Evolutionary conservation across 2,329 filamentous ascomycete genomes (phyloP).

Genomic region (Paecilomyces dactylethromorphus): DNA sequence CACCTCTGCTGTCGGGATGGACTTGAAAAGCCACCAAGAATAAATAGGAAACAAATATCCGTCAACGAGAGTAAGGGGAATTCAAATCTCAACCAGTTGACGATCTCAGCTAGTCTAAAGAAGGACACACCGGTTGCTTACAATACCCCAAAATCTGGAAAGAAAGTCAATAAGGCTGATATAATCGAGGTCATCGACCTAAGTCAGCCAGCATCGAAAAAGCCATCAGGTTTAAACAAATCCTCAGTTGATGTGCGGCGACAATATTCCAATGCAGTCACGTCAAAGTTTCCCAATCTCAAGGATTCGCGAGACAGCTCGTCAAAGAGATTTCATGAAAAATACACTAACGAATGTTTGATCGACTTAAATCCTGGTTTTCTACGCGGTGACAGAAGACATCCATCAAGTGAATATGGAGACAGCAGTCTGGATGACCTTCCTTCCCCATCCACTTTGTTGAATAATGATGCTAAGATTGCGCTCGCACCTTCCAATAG

Average conservation of each 20-base stretch:
- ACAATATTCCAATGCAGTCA: not conserved
- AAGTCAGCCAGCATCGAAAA: not conserved
- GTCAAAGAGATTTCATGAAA: constrained; percentile 8
- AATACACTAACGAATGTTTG: constrained; percentile 10
- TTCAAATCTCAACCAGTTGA: constrained; percentile 20
- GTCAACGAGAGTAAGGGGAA: constrained; percentile 12
- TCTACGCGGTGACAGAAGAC: constrained; percentile 13
- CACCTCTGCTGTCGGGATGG: constrained; percentile 69
- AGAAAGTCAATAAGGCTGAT: not conserved
- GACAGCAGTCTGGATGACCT: constrained; percentile 29
- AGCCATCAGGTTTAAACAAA: not conserved
- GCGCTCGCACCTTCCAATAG: not conserved
- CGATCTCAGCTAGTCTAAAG: constrained; percentile 20
- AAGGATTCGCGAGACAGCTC: constrained; percentile 1
- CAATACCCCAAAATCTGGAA: not conserved
- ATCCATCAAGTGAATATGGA: constrained; percentile 26
- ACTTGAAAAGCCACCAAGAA: constrained; percentile 55
- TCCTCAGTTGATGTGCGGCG: not conserved
- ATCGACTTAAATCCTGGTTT: constrained; percentile 17
- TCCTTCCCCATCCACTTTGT: constrained; percentile 27
- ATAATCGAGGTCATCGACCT: constrained; percentile 5
- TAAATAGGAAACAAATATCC: constrained; percentile 18
- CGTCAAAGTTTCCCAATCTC: not conserved
- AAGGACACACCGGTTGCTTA: constrained; percentile 11
- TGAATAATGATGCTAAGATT: constrained; percentile 5